Base-by-base conservation (phyloP, 306 rosid species). In the Boehmeria nivea region DNA sequence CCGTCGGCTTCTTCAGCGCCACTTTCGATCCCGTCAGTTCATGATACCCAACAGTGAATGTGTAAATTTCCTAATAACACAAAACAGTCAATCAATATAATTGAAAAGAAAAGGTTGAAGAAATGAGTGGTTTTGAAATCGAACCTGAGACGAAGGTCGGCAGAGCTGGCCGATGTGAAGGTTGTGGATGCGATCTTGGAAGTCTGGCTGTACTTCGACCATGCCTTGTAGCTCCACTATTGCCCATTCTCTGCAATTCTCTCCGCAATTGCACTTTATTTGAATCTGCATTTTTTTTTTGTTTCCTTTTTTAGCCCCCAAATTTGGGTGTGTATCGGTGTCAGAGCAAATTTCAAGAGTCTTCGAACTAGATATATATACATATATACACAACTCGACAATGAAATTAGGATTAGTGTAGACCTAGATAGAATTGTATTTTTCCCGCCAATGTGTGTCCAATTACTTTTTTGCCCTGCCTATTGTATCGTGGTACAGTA, bases 1-100 rank as follows among this genome's bases (percentile, higher is more conserved):
- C 57, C 61, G 74, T 19, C 8, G 98, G 96, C 65, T 91, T 91
- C 82, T 81, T 91, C 56, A 91, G 65, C 23, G 89, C 59, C 45
- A 82, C 70, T 62, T 84, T 91, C 12, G 83, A 76, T 59, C 98
- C 98, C 12, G 85, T 71, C 78, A 91, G 62, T 63, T 91, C 96
- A 37, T 91, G 98, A 60, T 87, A 91, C 49, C 95, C 98, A 40
- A 91, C 62, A 5, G 86, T 84, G 54, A 86, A 78, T n/a, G 95
- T 80, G 73, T 82, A 87, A 1, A 60, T 71, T 77, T 84, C 93
- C 93, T 83, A 1, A 31, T 4, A 2, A 31, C 5, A 4, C 36
- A 6, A 2, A 1, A 31, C 36, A 31, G 1, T 6, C 5, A 31
- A 6, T 4, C 1, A 1, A 1, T 31, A 18, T 13, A 21, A 22